Percentiles rank a stretch among this genome's conserved stretches.
phyloP scores from a whole-genome alignment of 2,329 filamentous ascomycete species.

The Xylaria sp. region DNA sequence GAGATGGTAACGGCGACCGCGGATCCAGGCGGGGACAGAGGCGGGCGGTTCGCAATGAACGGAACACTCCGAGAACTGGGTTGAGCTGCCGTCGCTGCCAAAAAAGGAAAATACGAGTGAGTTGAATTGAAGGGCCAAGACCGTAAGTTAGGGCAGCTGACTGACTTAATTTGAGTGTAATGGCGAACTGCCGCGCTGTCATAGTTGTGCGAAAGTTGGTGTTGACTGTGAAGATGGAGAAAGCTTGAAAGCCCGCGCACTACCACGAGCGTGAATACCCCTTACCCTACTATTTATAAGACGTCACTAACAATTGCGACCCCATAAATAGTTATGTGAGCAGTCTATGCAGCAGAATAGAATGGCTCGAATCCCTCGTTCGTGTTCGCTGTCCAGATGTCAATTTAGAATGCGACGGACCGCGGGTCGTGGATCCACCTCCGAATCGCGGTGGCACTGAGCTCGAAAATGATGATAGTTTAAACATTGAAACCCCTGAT shows the following conservation, averaged over 20 bases:
- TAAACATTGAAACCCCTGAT: conserved; percentile 1
- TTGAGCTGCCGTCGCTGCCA: conserved; percentile 52
- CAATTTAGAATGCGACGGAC: conserved; percentile 48
- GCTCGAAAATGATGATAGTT: conserved; percentile 32
- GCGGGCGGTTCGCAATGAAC: conserved; percentile 20
- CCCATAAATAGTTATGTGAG: conserved; percentile 23
- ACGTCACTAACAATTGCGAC: neutral
- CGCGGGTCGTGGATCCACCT: conserved; percentile 14
- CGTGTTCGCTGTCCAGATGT: conserved; percentile 55
- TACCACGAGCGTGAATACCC: conserved; percentile 55
- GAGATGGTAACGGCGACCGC: neutral
- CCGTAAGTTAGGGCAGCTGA: neutral
- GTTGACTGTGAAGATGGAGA: conserved; percentile 36
- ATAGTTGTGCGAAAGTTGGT: conserved; percentile 30
- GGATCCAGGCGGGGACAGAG: conserved; percentile 17
- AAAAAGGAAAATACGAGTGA: conserved; percentile 60
- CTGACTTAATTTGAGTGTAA: conserved; percentile 30
- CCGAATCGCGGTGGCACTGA: neutral
- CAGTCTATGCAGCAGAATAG: conserved; percentile 47
- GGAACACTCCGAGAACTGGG: conserved; percentile 23
- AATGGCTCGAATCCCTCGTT: conserved; percentile 59
- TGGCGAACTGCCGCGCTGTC: conserved; percentile 33
- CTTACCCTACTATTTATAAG: neutral
- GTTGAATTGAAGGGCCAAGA: conserved; percentile 21
- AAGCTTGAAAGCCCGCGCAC: conserved; percentile 34